Base-by-base conservation (phyloP, 805 yeast genomes). In the Kluyveromyces nonfermentans region DNA sequence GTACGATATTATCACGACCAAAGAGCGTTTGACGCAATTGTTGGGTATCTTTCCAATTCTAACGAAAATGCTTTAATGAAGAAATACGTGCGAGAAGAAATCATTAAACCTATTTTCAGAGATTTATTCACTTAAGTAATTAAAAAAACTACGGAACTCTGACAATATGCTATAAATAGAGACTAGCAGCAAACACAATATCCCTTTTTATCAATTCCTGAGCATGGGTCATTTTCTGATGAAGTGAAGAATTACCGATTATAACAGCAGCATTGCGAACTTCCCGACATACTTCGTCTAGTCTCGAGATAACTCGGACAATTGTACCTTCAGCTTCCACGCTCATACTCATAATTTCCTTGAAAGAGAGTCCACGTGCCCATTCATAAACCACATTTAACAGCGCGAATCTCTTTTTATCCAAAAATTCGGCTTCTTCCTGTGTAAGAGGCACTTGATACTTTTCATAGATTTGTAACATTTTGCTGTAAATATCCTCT, bases 321-420 rank as follows among this genome's bases (percentile, higher is more conserved):
- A 93, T 93, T 0, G 96, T 85, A 35, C 99, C 99, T 65, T 93
- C 98, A 32, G 87, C 89, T 55, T 89, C 95, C 16, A 79, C 80
- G 46, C 96, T 85, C 50, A 87, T 73, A 47, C 78, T 82, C 82
- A 89, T 93, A 50, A 93, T 90, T 46, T 87, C 94, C 50, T 83
- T 82, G 69, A 93, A 93, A 0, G 94, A 74, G 72, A 82, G 74
- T 2, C 98, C 99, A 51, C 94, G 73, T 1, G 97, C 96, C 99
- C 99, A 93, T 65, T 93, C 97, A 61, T 90, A 93, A 4, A 90
- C 96, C 10, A 87, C 96, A 60, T 88, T 90, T 64, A 87, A 85
- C 56, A 93, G 71, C 0, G 90, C 95, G 64, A 93, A 93, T 52
- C 97, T 71, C 54, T 86, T 82, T 50, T 82, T 75, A 45, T 86